Evolutionary conservation across 2,329 filamentous ascomycete genomes (phyloP), one percentile per base, ranked within the genome.

Genomic region (Colletotrichum sp.): DNA sequence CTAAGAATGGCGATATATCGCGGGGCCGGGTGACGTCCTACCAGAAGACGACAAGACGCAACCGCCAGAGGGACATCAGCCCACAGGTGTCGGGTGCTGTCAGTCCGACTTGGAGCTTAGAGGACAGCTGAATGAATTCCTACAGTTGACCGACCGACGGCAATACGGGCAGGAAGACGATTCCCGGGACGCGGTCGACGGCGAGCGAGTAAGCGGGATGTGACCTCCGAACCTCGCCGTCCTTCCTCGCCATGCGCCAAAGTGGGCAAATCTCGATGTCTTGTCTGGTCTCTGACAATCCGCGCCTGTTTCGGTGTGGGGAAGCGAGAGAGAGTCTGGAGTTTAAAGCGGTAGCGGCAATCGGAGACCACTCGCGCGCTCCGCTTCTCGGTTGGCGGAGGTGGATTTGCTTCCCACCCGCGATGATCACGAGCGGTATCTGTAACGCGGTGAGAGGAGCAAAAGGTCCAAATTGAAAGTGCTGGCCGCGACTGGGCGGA

Each of bases 281-380:
- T 13, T 21, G 30, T 62, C 18, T 21, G 12, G 10, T 28, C 36
- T 13, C 30, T 12, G 72, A 62, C 60, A 52, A 71, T 71, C 36
- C 36, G 69, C 69, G 60, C 62, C 72, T 75, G 62, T 75, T 75
- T 72, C 62, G 69, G 62, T 60, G n/a, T n/a, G 36, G 28, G 26
- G 69, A 71, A 49, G 34, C 39, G 26, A 49, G 7, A 8, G 1
- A 64, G 13, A 64, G 28, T 68, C 65, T 39, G 49, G 65, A 68
- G 65, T 32, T 60, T 13, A 44, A 24, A 68, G 65, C 65, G n/a
- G 65, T 32, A 59, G 66, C 57, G 55, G 57, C 21, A 69, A 36
- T 28, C n/a, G 24, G 30, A 62, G 39, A 21, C 34, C 36, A 52
- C 24, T 26, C 28, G n/a, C 64, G 52, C 59, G 18, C 39, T 64